These are phyloP conservation scores for Kalmanozyma brasiliensis DNA, from an alignment of 1,284 basidiomycete species.

Conservation along the genomic window DNA sequence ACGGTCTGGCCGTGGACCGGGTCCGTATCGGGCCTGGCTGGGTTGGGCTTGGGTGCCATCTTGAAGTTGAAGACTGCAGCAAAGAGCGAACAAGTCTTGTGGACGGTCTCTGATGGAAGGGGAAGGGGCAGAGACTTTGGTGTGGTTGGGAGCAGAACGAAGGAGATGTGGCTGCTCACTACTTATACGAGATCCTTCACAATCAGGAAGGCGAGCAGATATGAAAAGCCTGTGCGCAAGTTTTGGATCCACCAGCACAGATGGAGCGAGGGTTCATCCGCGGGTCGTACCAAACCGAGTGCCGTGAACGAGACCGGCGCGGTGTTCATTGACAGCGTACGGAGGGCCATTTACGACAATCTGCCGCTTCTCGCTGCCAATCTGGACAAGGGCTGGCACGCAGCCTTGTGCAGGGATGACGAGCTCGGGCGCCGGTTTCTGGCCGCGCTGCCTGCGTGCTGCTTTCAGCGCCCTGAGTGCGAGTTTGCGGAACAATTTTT, in stretches of 20 bases:
- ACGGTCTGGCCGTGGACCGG: conserved; percentile 57
- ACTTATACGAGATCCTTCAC: conserved; percentile 8
- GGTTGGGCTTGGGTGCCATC: conserved; percentile 51
- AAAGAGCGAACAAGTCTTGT: background rate
- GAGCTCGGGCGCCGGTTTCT: conserved; percentile 7
- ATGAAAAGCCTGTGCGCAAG: conserved; percentile 1
- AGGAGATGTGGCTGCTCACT: background rate
- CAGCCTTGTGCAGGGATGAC: conserved; percentile 28
- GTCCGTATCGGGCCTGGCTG: conserved; percentile 49
- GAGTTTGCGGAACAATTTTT: conserved; percentile 5
- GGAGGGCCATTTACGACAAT: conserved; percentile 2
- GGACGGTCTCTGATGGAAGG: background rate
- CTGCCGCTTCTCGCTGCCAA: background rate
- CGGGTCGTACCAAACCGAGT: conserved; percentile 12
- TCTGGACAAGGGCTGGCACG: conserved; percentile 1
- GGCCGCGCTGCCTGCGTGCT: background rate
- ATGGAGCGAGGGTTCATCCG: conserved; percentile 29
- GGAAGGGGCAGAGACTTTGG: background rate
- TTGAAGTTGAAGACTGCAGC: background rate
- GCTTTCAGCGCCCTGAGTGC: too few species aligned
- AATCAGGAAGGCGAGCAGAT: background rate
- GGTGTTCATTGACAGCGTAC: conserved; percentile 3
- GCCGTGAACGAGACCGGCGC: background rate
- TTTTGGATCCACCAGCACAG: background rate
- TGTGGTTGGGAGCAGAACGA: conserved; percentile 1